These are phyloP conservation scores for Astragalus glycyphyllos DNA, from an alignment of 306 rosid genomes.

Conservation along the genomic window DNA sequence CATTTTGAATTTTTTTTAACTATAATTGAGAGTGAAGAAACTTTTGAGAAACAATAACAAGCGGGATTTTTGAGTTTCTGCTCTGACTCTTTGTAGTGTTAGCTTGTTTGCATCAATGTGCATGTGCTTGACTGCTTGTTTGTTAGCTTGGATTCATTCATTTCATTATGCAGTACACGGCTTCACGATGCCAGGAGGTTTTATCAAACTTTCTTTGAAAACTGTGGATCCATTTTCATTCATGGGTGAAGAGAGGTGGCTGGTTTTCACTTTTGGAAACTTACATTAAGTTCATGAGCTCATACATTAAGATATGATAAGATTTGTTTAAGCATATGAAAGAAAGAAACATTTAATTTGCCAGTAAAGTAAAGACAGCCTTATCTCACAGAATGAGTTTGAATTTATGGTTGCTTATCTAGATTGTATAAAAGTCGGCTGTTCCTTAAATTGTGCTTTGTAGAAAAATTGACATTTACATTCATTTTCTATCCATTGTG, in stretches of 20 bases:
- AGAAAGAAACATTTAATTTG: conserved; percentile 9
- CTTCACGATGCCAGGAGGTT: not conserved
- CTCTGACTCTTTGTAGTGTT: not conserved
- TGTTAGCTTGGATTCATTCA: conserved; percentile 11
- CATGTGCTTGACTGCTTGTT: not conserved
- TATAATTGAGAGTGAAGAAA: not conserved
- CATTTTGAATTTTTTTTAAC: not conserved
- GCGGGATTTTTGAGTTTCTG: conserved; percentile 11
- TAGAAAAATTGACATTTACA: not conserved
- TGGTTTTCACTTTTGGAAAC: not conserved
- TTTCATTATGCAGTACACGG: conserved; percentile 24
- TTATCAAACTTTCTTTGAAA: conserved; percentile 10
- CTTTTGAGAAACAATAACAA: not conserved
- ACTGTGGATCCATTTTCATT: not conserved
- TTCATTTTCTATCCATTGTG: not conserved
- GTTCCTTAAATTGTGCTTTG: not conserved
- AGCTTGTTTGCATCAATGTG: conserved; percentile 1
- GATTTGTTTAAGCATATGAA: not conserved
- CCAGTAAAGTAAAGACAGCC: not conserved
- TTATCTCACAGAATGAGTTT: not conserved
- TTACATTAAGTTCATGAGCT: not conserved
- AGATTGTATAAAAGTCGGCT: not conserved
- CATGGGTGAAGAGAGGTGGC: not conserved
- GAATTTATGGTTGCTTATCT: not conserved
- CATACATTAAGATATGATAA: not conserved